Percentiles rank a stretch among this genome's conserved stretches.
phyloP scores from a whole-genome alignment of 768 basidiomycete genomes.

The Leccinum obscurum region DNA sequence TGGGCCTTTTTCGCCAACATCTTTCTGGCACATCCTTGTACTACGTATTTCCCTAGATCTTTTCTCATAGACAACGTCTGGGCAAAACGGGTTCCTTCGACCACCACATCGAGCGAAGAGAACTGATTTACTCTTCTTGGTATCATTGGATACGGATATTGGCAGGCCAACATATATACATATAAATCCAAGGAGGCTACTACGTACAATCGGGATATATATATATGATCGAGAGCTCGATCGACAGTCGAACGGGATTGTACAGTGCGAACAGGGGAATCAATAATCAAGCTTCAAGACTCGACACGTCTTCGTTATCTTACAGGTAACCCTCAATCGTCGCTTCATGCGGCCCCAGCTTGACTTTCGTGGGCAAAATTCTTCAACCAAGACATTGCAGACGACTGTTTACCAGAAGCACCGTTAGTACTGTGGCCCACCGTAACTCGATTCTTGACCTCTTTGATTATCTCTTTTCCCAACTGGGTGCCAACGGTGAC shows the following conservation, averaged over 20 bases:
- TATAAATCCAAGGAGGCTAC: not conserved
- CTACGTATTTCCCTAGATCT: not conserved
- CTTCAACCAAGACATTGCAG: conserved; percentile 25
- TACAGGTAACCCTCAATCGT: not conserved
- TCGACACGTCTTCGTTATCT: not conserved
- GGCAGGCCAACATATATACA: not conserved
- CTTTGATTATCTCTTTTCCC: conserved; percentile 23
- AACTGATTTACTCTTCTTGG: not conserved
- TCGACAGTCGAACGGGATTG: not conserved
- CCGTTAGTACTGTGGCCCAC: conserved; percentile 12
- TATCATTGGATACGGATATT: not conserved
- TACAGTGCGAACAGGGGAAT: not conserved
- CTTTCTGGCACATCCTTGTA: not conserved
- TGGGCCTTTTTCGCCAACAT: not conserved
- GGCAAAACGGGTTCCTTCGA: not conserved
- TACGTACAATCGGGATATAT: not conserved
- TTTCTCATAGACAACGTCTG: not conserved
- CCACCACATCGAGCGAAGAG: not conserved
- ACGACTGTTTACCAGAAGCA: conserved; percentile 12
- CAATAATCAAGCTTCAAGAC: not conserved
- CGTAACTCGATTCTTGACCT: conserved; percentile 17
- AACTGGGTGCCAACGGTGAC: conserved; percentile 14
- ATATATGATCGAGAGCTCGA: not conserved
- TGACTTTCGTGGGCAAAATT: conserved; percentile 27
- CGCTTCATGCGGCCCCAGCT: conserved; percentile 14